Evolutionary conservation across 495 filamentous ascomycete genomes (phyloP).

Genomic region (Pyrenopolyporus hunteri): DNA sequence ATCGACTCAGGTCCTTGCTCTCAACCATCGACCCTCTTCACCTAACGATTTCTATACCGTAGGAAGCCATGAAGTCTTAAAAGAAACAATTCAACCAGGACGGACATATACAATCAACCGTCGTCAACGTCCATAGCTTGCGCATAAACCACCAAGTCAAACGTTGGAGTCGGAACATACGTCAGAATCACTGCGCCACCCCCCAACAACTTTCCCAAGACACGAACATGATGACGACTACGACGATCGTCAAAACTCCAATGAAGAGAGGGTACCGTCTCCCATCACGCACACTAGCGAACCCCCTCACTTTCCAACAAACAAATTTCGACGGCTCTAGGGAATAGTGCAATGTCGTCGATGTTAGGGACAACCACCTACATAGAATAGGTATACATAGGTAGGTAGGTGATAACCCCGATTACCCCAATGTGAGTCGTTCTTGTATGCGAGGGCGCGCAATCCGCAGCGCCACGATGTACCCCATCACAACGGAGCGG

Average conservation of each 20-base stretch:
- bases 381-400: no score
- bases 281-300: no score
- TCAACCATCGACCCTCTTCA: no score
- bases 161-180: background rate
- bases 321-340: background rate
- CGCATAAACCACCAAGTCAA: background rate
- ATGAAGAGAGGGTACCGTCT: background rate
- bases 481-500: background rate
- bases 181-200: conserved; percentile 29
- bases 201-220: conserved; percentile 17
- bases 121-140: no score
- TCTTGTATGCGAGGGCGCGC: background rate
- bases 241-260: background rate
- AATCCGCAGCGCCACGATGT: conserved; percentile 7
- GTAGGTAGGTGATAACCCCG: no score
- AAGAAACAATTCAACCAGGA: no score
- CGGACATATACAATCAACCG: no score
- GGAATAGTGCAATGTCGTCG: background rate
- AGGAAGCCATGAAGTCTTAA: no score
- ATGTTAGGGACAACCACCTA: background rate
- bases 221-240: conserved; percentile 18
- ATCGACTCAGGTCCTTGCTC: no score
- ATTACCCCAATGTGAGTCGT: background rate
- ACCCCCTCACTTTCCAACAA: background rate
- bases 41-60: no score